Base-by-base conservation (phyloP, 192 early-diverging fungal genomes). In the Backusella macrospora region DNA sequence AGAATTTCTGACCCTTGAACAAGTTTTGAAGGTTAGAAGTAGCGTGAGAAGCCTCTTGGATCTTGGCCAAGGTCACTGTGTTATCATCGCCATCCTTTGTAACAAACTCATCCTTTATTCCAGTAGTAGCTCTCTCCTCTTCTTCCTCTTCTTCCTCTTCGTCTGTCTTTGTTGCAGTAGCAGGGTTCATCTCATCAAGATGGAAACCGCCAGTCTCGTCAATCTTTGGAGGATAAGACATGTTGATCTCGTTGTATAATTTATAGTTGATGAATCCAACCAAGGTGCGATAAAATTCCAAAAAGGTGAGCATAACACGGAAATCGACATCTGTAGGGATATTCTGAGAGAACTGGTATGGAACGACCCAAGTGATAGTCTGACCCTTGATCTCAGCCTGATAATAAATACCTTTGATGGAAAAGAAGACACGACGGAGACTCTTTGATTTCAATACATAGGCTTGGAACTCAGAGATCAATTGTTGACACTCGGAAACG, bases 391-490 rank as follows among this genome's bases (percentile, higher is more conserved):
- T 93, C 65, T 98, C 96, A n/a, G 93, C 96, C 85, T 98, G 96
- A 83, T 98, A 99, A 84, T 99, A 99, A 80, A 99, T 98, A 63
- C 98, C 98, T 86, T 99, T 99, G 90, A 99, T 98, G 13, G 94
- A 96, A 62, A 99, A 83, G 80, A 99, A 99, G 34, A 91, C 90
- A 80, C 95, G 96, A 68, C 92, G 91, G 68, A 99, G 83, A 70
- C 88, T 83, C 63, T 90, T 86, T 45, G 92, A 85, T 59, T 90
- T 84, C 72, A 97, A 87, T 6, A 98, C 86, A 74, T 96, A 97
- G 78, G 95, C 92, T 82, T 96, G 95, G 82, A 98, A 99, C 85
- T 99, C 96, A 37, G 89, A 87, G n/a, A 90, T 84, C 73, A 98
- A 78, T 7, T 91, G 86, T 73, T 92, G 93, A 83, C 95, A 97